Percentiles rank a stretch among this genome's conserved stretches.
These are phyloP conservation scores for Lophiostoma macrostomum DNA, from an alignment of 495 filamentous ascomycete species.

Conservation along the genomic window DNA sequence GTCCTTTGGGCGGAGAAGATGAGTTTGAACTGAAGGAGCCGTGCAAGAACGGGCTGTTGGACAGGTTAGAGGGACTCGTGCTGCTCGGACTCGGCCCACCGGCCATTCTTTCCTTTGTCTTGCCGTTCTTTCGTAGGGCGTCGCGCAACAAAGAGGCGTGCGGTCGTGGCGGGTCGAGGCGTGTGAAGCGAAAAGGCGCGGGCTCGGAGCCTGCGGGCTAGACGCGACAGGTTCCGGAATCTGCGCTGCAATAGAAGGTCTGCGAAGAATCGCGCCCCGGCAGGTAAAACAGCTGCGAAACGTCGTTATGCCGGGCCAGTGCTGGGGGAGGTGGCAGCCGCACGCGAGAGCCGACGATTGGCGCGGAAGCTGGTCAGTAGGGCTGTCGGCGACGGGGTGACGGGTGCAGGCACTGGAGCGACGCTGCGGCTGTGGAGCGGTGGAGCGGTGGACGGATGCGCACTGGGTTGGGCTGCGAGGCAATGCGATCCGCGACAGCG, in stretches of 20 bases:
- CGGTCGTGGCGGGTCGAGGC: slow-evolving; percentile 23
- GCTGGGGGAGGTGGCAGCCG: slow-evolving; percentile 6
- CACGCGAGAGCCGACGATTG: slow-evolving; percentile 26
- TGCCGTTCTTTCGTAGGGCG: slow-evolving; percentile 13
- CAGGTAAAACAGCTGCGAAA: slow-evolving; percentile 28
- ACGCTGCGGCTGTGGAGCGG: background rate
- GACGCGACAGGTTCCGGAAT: slow-evolving; percentile 8
- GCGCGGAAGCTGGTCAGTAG: slow-evolving; percentile 20
- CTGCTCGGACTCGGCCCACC: slow-evolving; percentile 40
- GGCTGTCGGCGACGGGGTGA: too few species aligned
- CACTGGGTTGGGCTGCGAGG: slow-evolving; percentile 11
- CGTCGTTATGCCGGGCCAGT: slow-evolving; percentile 28
- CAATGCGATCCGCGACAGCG: slow-evolving; percentile 20
- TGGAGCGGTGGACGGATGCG: too few species aligned
- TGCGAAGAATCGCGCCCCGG: slow-evolving; percentile 5
- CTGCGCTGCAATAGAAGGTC: background rate
- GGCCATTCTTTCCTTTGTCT: slow-evolving; percentile 36
- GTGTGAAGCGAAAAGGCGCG: slow-evolving; percentile 19
- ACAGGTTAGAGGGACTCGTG: slow-evolving; percentile 33
- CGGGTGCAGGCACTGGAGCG: slow-evolving; percentile 9
- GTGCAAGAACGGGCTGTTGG: slow-evolving; percentile 34
- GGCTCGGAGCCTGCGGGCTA: slow-evolving; percentile 10
- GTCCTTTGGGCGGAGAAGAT: slow-evolving; percentile 33
- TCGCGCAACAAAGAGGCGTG: slow-evolving; percentile 20
- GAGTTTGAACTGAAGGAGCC: slow-evolving; percentile 36